phyloP scores from a whole-genome alignment of 169 alveolate species.

The Eimeria necatrix region DNA sequence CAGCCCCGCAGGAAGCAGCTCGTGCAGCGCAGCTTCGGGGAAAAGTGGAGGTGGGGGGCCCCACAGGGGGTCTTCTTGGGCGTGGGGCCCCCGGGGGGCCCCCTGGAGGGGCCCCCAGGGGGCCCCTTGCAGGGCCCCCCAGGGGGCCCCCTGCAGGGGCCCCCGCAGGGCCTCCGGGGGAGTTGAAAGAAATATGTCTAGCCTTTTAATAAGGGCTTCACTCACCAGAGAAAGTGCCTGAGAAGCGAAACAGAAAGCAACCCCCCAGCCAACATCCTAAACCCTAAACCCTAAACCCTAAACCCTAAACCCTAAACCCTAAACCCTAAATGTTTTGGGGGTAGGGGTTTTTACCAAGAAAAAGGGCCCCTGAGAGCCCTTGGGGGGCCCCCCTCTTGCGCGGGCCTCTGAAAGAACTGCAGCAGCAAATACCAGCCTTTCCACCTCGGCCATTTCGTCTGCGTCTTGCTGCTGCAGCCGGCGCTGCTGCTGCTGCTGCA shows the following conservation, averaged over 20 bases:
- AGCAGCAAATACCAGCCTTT: slow-evolving; percentile 42
- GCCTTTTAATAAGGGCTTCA: not conserved
- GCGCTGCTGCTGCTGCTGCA: slow-evolving; percentile 12
- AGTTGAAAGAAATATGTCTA: not conserved
- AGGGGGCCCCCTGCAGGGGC: not conserved
- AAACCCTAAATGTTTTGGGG: not conserved
- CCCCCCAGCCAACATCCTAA: not conserved
- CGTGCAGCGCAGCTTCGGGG: not conserved
- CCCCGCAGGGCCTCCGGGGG: not conserved
- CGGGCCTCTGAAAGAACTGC: slow-evolving; percentile 48
- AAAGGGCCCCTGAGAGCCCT: slow-evolving; percentile 37
- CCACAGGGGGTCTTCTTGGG: not conserved
- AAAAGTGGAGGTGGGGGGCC: slow-evolving; percentile 22
- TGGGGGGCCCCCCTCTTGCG: slow-evolving; percentile 47
- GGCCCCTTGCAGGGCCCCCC: not conserved
- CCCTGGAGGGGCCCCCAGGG: not conserved
- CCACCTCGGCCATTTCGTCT: not conserved
- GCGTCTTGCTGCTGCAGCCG: slow-evolving; percentile 47
- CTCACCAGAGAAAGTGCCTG: slow-evolving; percentile 25
- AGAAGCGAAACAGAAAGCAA: no score
- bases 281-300: not conserved
- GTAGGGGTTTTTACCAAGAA: slow-evolving; percentile 7
- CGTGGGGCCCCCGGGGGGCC: not conserved
- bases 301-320: slow-evolving; percentile 42
- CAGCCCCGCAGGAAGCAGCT: not conserved